These are phyloP conservation scores for Cladorrhinum sp. DNA, from an alignment of 2,329 filamentous ascomycete species.

Conservation along the genomic window DNA sequence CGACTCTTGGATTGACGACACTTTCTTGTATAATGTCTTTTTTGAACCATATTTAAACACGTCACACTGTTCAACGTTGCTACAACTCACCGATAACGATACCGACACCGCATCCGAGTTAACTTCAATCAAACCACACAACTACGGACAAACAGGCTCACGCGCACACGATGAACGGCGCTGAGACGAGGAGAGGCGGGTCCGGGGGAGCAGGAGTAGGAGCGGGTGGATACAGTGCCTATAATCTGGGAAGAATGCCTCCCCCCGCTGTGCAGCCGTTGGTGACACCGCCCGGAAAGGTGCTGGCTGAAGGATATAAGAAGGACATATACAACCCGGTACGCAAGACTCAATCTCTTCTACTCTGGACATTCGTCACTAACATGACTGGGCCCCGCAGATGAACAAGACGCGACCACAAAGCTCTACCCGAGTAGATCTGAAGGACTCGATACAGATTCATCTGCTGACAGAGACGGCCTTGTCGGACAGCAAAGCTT, in stretches of 20 bases:
- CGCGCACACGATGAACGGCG: slow-evolving; percentile 27
- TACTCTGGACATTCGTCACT: not conserved
- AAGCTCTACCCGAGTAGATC: slow-evolving; percentile 57
- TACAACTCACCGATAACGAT: not conserved
- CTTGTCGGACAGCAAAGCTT: slow-evolving; percentile 80
- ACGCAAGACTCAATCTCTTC: not conserved
- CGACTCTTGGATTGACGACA: not conserved
- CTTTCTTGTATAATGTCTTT: slow-evolving; percentile 14
- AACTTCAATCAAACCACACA: not conserved
- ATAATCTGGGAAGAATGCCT: slow-evolving; percentile 28
- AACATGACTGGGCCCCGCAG: slow-evolving; percentile 34
- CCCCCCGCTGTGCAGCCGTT: slow-evolving; percentile 31
- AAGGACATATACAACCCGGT: slow-evolving; percentile 40
- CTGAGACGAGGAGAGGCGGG: slow-evolving; percentile 21
- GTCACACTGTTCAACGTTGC: not conserved
- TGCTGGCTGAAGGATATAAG: slow-evolving; percentile 58
- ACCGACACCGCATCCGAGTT: not conserved
- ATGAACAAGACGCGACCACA: slow-evolving; percentile 50
- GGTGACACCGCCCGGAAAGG: slow-evolving; percentile 43
- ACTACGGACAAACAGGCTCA: not conserved
- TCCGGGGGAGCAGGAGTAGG: slow-evolving; percentile 11
- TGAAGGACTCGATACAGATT: slow-evolving; percentile 74
- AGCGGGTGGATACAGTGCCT: slow-evolving; percentile 32
- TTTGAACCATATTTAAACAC: not conserved
- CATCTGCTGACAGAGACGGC: slow-evolving; percentile 94